Evolutionary conservation across 164 flowering plant genomes (phyloP).

Genomic region (Dillenia turbinata): DNA sequence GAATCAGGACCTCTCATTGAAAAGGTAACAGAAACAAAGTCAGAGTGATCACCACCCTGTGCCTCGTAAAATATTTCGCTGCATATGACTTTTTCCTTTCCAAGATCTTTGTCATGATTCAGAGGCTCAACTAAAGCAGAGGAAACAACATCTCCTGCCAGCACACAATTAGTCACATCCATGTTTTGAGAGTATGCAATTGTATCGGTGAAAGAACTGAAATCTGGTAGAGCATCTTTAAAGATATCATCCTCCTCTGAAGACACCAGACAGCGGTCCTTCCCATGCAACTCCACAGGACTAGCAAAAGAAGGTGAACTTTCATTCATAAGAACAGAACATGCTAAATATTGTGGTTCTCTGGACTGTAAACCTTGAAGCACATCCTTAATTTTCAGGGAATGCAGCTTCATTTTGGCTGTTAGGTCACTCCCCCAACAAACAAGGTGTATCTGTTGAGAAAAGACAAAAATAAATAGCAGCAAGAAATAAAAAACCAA

Average conservation of each 20-base stretch:
- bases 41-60: constrained; percentile 48
- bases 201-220: constrained; percentile 42
- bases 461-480: constrained; percentile 2
- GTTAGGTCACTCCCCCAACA: constrained; percentile 52
- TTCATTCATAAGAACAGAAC: constrained; percentile 56
- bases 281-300: constrained; percentile 25
- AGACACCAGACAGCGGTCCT: constrained; percentile 17
- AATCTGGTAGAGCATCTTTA: constrained; percentile 85
- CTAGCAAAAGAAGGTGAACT: constrained; percentile 15
- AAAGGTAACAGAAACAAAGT: constrained; percentile 77
- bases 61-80: constrained; percentile 78
- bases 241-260: constrained; percentile 79
- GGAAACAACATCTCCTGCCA: constrained; percentile 18
- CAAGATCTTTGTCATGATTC: constrained; percentile 33
- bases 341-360: constrained; percentile 61
- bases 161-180: constrained; percentile 17
- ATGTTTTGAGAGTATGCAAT: constrained; percentile 17
- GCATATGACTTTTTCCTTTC: constrained; percentile 30
- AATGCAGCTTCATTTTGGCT: constrained; percentile 74
- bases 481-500: not conserved
- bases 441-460: constrained; percentile 60
- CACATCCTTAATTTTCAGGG: constrained; percentile 80
- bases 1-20: constrained; percentile 59
- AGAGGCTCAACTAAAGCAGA: constrained; percentile 24
- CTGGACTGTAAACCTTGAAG: constrained; percentile 55